A percentile compares a stretch with the other conserved stretches of the same genome.
phyloP scores from a whole-genome alignment of 1,284 basidiomycete species.

The Tilletia setariae region DNA sequence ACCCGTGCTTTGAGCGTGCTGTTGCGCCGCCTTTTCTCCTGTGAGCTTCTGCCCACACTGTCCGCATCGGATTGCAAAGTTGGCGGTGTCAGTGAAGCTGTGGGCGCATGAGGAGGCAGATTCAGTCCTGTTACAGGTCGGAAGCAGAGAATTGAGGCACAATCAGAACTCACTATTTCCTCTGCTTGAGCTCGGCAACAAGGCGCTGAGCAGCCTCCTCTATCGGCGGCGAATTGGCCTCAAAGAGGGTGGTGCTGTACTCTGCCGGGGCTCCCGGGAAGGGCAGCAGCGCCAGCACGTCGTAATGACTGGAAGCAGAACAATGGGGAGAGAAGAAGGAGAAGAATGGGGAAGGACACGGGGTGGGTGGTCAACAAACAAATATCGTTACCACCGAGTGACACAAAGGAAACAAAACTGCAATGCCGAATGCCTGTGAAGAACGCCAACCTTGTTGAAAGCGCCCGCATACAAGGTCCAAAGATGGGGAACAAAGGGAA shows the following conservation, averaged over 20 bases:
- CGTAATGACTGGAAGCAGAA: constrained; percentile 28
- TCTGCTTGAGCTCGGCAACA: constrained; percentile 25
- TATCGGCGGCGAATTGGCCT: constrained; percentile 23
- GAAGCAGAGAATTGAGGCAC: background rate
- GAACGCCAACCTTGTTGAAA: too few relatives aligned
- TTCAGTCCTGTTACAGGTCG: too few relatives aligned
- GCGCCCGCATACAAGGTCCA: too few relatives aligned
- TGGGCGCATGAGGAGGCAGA: background rate
- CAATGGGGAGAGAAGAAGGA: too few relatives aligned
- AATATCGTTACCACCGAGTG: too few relatives aligned
- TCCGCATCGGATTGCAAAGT: constrained; percentile 34
- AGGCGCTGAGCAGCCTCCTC: constrained; percentile 27
- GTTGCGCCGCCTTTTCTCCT: constrained; percentile 37
- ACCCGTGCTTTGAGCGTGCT: constrained; percentile 37
- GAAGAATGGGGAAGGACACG: too few relatives aligned
- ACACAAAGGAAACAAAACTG: too few relatives aligned
- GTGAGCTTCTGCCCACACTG: constrained; percentile 27
- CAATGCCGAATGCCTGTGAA: too few relatives aligned
- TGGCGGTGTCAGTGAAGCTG: constrained; percentile 37
- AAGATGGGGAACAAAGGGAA: too few relatives aligned
- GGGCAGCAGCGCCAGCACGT: constrained; percentile 30
- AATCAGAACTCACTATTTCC: constrained; percentile 22
- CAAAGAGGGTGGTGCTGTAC: constrained; percentile 27
- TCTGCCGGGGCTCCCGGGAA: constrained; percentile 14
- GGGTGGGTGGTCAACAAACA: too few relatives aligned